A percentile compares a stretch with the other conserved stretches of the same genome.
These are phyloP conservation scores for Colletotrichum shisoi DNA, from an alignment of 2,329 filamentous ascomycete genomes.

Conservation along the genomic window DNA sequence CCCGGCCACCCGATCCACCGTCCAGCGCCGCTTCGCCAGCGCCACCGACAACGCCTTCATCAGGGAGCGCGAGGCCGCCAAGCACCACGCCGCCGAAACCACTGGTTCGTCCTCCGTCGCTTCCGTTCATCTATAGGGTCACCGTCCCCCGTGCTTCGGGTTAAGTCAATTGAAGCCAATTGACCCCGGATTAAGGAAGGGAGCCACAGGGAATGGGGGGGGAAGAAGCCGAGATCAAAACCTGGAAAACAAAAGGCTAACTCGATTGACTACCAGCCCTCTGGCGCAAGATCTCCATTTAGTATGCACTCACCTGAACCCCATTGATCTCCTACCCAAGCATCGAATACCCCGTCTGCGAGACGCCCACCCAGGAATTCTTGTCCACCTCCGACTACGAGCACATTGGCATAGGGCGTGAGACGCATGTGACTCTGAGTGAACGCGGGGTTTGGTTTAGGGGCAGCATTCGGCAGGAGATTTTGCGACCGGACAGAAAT, in stretches of 20 bases:
- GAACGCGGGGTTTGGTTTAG: constrained; percentile 10
- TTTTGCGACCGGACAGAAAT: not conserved
- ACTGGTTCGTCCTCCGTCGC: constrained; percentile 70
- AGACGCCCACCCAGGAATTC: not conserved
- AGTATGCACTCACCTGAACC: constrained; percentile 67
- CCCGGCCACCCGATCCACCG: constrained; percentile 59
- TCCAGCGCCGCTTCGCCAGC: constrained; percentile 77
- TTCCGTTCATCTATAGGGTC: not conserved
- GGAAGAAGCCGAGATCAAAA: not conserved
- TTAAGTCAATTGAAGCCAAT: constrained; percentile 28
- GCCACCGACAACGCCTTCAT: constrained; percentile 89
- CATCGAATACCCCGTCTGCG: constrained; percentile 42
- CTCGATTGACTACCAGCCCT: constrained; percentile 67
- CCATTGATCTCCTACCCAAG: not conserved
- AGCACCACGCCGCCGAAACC: constrained; percentile 85
- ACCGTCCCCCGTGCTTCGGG: not conserved
- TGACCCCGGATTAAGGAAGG: not conserved
- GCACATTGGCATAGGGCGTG: not conserved
- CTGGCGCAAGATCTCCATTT: constrained; percentile 96
- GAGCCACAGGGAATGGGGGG: no score
- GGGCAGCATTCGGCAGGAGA: not conserved
- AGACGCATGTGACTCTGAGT: not conserved
- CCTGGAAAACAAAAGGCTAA: constrained; percentile 17
- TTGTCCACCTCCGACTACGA: not conserved
- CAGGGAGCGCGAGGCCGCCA: constrained; percentile 87